phyloP scores from a whole-genome alignment of 768 basidiomycete genomes.

The Hygrophorus russula region DNA sequence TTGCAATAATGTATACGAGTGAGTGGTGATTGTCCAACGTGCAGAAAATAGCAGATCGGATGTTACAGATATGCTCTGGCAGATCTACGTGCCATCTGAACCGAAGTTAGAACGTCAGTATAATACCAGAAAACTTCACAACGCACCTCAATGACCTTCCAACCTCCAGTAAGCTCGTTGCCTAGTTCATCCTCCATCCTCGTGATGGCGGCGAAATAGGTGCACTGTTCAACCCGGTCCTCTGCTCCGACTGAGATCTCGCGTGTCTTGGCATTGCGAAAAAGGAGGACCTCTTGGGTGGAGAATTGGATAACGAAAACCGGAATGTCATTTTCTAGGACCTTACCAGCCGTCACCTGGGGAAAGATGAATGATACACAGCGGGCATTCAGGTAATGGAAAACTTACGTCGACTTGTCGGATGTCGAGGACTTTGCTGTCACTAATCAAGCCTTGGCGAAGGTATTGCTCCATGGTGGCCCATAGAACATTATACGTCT shows the following conservation, averaged over 20 bases:
- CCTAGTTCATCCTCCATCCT: slow-evolving; percentile 79
- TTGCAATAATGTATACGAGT: slow-evolving; percentile 1
- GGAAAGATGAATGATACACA: not conserved
- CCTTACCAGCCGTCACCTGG: slow-evolving; percentile 76
- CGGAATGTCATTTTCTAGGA: slow-evolving; percentile 83
- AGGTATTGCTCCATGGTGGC: slow-evolving; percentile 95
- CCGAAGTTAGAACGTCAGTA: not conserved
- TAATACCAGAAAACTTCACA: not conserved
- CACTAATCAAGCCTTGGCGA: slow-evolving; percentile 80
- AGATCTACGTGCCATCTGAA: slow-evolving; percentile 20
- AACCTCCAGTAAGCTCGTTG: slow-evolving; percentile 92
- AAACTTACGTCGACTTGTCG: slow-evolving; percentile 86
- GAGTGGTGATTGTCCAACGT: not conserved
- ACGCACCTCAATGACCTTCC: slow-evolving; percentile 93
- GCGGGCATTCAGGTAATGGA: not conserved
- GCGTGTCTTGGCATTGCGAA: slow-evolving; percentile 82
- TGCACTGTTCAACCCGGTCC: slow-evolving; percentile 85
- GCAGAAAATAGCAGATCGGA: not conserved
- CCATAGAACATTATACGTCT: slow-evolving; percentile 99
- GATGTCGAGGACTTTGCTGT: slow-evolving; percentile 93
- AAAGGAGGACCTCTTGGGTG: slow-evolving; percentile 89
- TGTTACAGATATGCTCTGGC: slow-evolving; percentile 18
- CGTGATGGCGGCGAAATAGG: slow-evolving; percentile 87
- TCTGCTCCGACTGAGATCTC: slow-evolving; percentile 84
- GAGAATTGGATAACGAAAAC: slow-evolving; percentile 87